These are phyloP conservation scores for Cyanidium caldarium DNA, from an alignment of 23 red algal species.

Conservation along the genomic window DNA sequence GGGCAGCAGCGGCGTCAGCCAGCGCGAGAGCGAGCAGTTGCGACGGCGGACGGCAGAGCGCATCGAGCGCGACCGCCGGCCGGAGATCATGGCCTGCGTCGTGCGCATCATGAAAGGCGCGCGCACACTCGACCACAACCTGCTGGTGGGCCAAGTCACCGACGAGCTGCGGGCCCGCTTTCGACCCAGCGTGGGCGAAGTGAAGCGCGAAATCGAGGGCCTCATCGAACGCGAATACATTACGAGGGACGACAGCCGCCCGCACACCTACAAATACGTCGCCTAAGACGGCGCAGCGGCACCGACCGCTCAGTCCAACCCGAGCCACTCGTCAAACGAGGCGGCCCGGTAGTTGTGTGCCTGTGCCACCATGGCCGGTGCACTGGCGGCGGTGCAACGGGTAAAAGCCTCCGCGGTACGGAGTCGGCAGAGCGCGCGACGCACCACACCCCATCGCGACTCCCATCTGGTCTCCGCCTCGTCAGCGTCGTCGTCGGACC, in stretches of 20 bases:
- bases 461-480: too few species aligned
- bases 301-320: background rate
- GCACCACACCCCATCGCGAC: too few species aligned
- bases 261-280: slow-evolving; percentile 62
- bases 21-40: background rate
- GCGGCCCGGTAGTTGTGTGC: too few species aligned
- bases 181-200: slow-evolving; percentile 52
- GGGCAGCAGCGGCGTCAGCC: background rate
- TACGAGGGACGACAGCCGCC: slow-evolving; percentile 46
- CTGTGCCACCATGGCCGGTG: too few species aligned
- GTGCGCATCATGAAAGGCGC: slow-evolving; percentile 86
- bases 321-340: background rate
- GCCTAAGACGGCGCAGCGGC: slow-evolving; percentile 20
- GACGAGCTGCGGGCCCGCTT: slow-evolving; percentile 36
- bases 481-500: too few species aligned
- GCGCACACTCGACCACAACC: slow-evolving; percentile 55
- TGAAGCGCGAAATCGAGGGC: slow-evolving; percentile 88
- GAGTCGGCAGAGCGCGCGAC: too few species aligned
- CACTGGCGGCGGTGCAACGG: too few species aligned
- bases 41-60: slow-evolving; percentile 35
- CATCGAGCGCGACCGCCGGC: slow-evolving; percentile 67
- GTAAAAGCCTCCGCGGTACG: too few species aligned
- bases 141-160: slow-evolving; percentile 72
- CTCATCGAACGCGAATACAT: slow-evolving; percentile 93
- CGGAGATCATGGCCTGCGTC: slow-evolving; percentile 76